Conservation (phyloP, 2,329 filamentous ascomycete genomes). For the Paradendryphiella salina region DNA sequence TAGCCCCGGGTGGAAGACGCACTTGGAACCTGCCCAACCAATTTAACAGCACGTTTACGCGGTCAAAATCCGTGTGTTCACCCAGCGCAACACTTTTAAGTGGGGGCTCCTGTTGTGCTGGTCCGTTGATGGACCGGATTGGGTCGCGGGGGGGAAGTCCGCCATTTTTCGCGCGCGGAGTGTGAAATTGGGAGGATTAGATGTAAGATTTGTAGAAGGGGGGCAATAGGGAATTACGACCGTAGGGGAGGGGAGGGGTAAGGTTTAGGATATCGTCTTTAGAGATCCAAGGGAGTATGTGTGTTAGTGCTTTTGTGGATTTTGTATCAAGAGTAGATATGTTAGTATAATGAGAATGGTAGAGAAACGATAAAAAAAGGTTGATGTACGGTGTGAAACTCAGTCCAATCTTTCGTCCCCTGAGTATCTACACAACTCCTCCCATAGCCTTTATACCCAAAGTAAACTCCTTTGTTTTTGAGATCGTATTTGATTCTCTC, state of each 20-base stretch:
- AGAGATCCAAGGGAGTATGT: constrained; percentile 43
- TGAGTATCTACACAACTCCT: constrained; percentile 52
- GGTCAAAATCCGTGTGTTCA: constrained; percentile 62
- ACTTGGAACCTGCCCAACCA: constrained; percentile 60
- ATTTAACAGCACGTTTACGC: constrained; percentile 61
- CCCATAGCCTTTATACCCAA: constrained; percentile 56
- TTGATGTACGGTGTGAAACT: constrained; percentile 58
- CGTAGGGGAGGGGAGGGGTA: constrained; percentile 49
- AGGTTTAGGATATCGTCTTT: constrained; percentile 57
- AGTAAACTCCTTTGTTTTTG: constrained; percentile 55
- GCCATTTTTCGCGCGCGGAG: constrained; percentile 26
- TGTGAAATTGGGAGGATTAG: constrained; percentile 47
- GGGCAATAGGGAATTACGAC: constrained; percentile 46
- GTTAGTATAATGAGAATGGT: no score
- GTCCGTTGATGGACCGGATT: constrained; percentile 58
- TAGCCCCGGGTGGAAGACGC: constrained; percentile 47
- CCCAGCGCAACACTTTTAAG: constrained; percentile 52
- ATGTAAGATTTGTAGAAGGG: constrained; percentile 51
- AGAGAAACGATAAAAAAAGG: no score
- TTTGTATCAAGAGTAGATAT: no score
- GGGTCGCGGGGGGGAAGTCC: constrained; percentile 55
- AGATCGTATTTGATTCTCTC: constrained; percentile 62
- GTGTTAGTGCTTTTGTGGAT: neutral
- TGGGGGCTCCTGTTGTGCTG: constrained; percentile 53
- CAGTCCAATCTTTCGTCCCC: constrained; percentile 57